Conservation (phyloP, 805 yeast species). For the Komagataella ulmi region DNA sequence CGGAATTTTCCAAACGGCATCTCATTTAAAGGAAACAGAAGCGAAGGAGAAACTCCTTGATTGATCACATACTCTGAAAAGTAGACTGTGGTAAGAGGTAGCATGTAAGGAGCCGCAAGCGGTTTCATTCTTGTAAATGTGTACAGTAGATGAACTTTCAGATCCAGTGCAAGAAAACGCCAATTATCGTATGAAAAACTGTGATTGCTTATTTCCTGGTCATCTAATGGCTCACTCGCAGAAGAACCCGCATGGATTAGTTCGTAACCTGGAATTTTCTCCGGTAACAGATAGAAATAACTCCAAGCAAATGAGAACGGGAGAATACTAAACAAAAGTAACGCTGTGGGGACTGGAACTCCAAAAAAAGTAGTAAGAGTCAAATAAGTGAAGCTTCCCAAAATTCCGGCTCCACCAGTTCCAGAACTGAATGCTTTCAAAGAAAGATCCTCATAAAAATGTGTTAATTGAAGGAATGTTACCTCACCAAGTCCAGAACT, state of each 20-base stretch:
- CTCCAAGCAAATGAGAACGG: constrained; percentile 15
- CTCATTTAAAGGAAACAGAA: constrained; percentile 59
- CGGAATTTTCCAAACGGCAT: constrained; percentile 62
- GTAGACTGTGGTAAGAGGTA: constrained; percentile 77
- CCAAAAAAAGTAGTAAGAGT: constrained; percentile 57
- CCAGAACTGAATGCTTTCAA: constrained; percentile 88
- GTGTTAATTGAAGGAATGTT: constrained; percentile 80
- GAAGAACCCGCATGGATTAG: not conserved
- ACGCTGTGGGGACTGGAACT: constrained; percentile 36
- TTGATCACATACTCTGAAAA: constrained; percentile 79
- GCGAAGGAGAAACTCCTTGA: constrained; percentile 85
- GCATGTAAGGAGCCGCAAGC: constrained; percentile 54
- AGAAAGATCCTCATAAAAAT: constrained; percentile 45
- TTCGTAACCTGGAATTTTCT: not conserved
- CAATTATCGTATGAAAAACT: not conserved
- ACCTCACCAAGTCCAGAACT: constrained; percentile 88
- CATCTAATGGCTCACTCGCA: not conserved
- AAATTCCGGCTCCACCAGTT: constrained; percentile 90
- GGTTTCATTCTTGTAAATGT: constrained; percentile 24
- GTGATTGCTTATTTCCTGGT: not conserved
- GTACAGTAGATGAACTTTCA: constrained; percentile 7
- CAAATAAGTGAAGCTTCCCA: constrained; percentile 66
- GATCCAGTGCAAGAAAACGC: not conserved
- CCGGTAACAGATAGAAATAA: constrained; percentile 15
- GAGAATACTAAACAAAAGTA: constrained; percentile 38